These are phyloP conservation scores for Inga leiocalycina DNA, from an alignment of 306 rosid genomes.

Conservation along the genomic window DNA sequence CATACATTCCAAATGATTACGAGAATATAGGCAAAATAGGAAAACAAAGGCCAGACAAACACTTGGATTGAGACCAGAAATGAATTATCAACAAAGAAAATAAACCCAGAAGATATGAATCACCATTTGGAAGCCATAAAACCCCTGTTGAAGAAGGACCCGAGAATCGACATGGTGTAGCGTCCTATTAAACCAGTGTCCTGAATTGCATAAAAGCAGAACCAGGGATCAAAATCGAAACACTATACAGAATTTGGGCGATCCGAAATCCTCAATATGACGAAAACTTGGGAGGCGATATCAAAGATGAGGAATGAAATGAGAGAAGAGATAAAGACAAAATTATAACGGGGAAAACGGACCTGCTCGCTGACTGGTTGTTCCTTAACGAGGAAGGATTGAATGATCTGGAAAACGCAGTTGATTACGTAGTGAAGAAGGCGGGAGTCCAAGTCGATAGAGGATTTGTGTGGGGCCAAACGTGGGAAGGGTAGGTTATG, in stretches of 20 bases:
- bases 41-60: background rate
- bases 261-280: background rate
- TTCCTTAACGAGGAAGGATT: conserved; percentile 46
- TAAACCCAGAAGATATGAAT: background rate
- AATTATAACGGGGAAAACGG: background rate
- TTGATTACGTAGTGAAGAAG: background rate
- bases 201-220: conserved; percentile 25
- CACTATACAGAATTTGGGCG: conserved; percentile 8
- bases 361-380: background rate
- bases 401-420: conserved; percentile 18
- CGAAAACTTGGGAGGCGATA: background rate
- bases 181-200: conserved; percentile 36
- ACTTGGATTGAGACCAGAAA: background rate
- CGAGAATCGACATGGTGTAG: conserved; percentile 75
- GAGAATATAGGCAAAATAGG: background rate
- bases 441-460: background rate
- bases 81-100: background rate
- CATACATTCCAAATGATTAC: background rate
- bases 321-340: background rate
- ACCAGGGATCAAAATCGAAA: conserved; percentile 24
- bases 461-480: background rate
- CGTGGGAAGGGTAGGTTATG: background rate
- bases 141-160: conserved; percentile 88
- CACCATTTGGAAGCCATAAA: conserved; percentile 92
- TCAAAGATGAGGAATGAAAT: conserved; percentile 1